Conservation (phyloP, 2,329 filamentous ascomycete species). For the Teratosphaeria gauchensis region DNA sequence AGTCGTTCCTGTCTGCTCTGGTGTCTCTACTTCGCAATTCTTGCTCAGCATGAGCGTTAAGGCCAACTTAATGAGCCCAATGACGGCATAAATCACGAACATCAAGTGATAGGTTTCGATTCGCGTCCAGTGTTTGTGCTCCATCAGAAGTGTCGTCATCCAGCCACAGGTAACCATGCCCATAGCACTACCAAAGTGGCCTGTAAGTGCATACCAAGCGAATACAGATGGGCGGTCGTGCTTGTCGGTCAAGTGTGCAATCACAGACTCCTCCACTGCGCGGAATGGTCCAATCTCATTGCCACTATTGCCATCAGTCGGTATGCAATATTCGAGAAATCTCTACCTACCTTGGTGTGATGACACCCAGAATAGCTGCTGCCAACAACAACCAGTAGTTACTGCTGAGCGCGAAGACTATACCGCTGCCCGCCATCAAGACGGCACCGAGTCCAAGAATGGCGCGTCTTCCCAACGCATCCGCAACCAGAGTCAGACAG, state of each 20-base stretch:
- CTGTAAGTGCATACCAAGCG: constrained; percentile 23
- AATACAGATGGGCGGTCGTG: constrained; percentile 20
- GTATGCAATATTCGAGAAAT: neutral
- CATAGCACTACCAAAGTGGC: constrained; percentile 19
- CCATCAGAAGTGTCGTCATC: constrained; percentile 24
- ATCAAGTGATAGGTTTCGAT: constrained; percentile 30
- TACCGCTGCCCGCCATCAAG: constrained; percentile 21
- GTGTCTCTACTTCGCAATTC: constrained; percentile 26
- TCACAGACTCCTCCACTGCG: constrained; percentile 25
- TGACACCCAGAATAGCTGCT: constrained; percentile 25
- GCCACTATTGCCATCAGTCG: constrained; percentile 10
- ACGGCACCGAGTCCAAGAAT: constrained; percentile 20
- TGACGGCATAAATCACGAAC: constrained; percentile 34
- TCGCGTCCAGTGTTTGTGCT: constrained; percentile 25
- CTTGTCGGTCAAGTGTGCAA: constrained; percentile 21
- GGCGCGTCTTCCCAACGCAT: constrained; percentile 19
- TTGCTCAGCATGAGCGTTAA: constrained; percentile 31
- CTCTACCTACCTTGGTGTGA: constrained; percentile 12
- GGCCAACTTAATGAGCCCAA: constrained; percentile 31
- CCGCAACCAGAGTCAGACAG: constrained; percentile 22
- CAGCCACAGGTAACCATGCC: constrained; percentile 28
- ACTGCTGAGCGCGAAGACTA: constrained; percentile 17
- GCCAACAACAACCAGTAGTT: constrained; percentile 23
- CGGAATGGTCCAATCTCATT: constrained; percentile 29
- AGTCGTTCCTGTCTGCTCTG: neutral